Percentiles rank a stretch among this genome's conserved stretches.
phyloP scores from a whole-genome alignment of 805 yeast genomes.

The Danielozyma ontarioensis region DNA sequence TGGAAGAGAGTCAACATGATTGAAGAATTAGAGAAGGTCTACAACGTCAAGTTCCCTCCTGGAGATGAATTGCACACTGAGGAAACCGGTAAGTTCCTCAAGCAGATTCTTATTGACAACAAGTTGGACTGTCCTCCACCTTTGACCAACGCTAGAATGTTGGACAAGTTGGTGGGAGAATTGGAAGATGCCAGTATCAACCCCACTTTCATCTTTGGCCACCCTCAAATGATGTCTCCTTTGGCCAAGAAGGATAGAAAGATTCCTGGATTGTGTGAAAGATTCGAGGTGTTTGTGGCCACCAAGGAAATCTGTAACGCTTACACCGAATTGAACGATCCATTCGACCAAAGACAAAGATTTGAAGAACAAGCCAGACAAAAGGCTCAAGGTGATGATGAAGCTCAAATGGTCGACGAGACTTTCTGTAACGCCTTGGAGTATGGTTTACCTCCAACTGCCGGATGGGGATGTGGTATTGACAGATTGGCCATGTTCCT shows the following conservation, averaged over 20 bases:
- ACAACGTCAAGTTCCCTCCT: constrained; percentile 86
- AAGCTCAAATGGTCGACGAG: constrained; percentile 95
- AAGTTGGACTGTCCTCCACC: constrained; percentile 89
- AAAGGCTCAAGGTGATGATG: constrained; percentile 98
- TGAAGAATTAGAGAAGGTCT: constrained; percentile 85
- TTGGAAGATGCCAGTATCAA: constrained; percentile 90
- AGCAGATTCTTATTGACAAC: constrained; percentile 68
- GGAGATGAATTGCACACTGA: constrained; percentile 92
- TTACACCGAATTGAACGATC: constrained; percentile 97
- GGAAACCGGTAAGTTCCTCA: constrained; percentile 89
- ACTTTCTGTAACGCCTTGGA: constrained; percentile 96
- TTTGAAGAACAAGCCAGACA: constrained; percentile 99
- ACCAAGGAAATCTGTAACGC: constrained; percentile 98
- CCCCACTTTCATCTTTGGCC: constrained; percentile 98
- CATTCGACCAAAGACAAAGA: constrained; percentile 95
- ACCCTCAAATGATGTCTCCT: constrained; percentile 99
- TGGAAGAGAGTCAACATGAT: constrained; percentile 99
- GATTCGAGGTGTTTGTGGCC: constrained; percentile 97
- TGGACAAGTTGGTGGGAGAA: constrained; percentile 96
- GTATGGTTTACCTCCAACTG: constrained; percentile 98
- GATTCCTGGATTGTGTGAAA: constrained; percentile 91
- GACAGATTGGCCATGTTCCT: constrained; percentile 98
- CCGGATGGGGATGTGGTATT: constrained; percentile 99
- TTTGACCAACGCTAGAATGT: constrained; percentile 96
- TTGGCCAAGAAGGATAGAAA: constrained; percentile 93